A percentile compares a stretch with the other conserved stretches of the same genome.
Evolutionary conservation across 2,329 filamentous ascomycete genomes (phyloP).

Genomic region (Dothideomycetes sp.): DNA sequence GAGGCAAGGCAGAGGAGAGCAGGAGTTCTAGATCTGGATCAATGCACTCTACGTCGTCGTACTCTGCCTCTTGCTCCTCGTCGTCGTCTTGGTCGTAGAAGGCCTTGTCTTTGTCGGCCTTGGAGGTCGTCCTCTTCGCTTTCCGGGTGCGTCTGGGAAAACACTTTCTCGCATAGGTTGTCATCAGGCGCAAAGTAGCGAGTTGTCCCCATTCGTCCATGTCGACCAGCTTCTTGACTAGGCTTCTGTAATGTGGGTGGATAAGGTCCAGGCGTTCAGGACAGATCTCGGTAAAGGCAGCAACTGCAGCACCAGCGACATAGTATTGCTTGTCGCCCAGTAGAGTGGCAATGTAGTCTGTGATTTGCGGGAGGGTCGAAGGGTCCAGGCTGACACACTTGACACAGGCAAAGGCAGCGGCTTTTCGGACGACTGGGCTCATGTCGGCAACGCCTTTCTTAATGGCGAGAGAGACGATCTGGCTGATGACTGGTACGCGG

Average conservation of each 20-base stretch:
- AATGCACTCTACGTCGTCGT: slow-evolving; percentile 49
- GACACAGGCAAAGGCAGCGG: slow-evolving; percentile 84
- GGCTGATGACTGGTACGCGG: slow-evolving; percentile 91
- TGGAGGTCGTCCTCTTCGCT: slow-evolving; percentile 39
- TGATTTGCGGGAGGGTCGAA: slow-evolving; percentile 68
- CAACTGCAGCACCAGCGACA: slow-evolving; percentile 87
- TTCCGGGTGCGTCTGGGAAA: slow-evolving; percentile 62
- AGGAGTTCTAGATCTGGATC: slow-evolving; percentile 78
- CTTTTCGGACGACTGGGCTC: slow-evolving; percentile 86
- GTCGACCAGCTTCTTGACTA: slow-evolving; percentile 86
- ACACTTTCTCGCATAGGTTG: slow-evolving; percentile 72
- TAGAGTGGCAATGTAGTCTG: slow-evolving; percentile 68
- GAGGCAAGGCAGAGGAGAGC: slow-evolving; percentile 66
- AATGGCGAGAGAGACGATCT: slow-evolving; percentile 92
- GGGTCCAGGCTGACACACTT: slow-evolving; percentile 93
- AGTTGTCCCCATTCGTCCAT: slow-evolving; percentile 99
- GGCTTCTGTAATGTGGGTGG: slow-evolving; percentile 74
- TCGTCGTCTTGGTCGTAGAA: slow-evolving; percentile 68
- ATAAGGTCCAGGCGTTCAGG: slow-evolving; percentile 80
- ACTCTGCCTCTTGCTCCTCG: slow-evolving; percentile 33
- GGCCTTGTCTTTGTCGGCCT: slow-evolving; percentile 35
- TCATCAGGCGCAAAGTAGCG: slow-evolving; percentile 70
- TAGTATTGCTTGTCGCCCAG: slow-evolving; percentile 90
- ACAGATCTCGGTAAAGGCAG: slow-evolving; percentile 80
- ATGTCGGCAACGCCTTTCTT: slow-evolving; percentile 90